A percentile compares a stretch with the other conserved stretches of the same genome.
These are phyloP conservation scores for Epicoccum sorghinum DNA, from an alignment of 2,329 filamentous ascomycete genomes.

Conservation along the genomic window DNA sequence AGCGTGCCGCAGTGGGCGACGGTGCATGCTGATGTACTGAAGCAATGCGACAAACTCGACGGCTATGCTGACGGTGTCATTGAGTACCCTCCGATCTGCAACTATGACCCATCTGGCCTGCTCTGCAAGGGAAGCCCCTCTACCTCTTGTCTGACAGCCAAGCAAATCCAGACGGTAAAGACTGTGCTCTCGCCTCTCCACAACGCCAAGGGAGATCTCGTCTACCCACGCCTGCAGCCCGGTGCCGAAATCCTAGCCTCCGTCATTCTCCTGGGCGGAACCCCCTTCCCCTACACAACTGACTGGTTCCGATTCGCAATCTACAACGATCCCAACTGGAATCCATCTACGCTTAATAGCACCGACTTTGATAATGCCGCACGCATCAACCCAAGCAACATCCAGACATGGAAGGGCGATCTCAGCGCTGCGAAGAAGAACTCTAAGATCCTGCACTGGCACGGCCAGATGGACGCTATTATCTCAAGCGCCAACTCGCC, in stretches of 20 bases:
- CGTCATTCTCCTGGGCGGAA: constrained; percentile 47
- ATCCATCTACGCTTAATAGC: constrained; percentile 46
- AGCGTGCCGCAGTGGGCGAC: constrained; percentile 48
- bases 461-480: constrained; percentile 53
- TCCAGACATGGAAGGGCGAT: constrained; percentile 52
- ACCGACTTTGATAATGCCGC: constrained; percentile 51
- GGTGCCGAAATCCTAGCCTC: constrained; percentile 53
- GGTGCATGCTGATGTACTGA: constrained; percentile 50
- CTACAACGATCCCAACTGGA: constrained; percentile 54
- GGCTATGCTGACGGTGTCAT: constrained; percentile 57
- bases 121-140: constrained; percentile 41
- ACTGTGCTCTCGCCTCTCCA: constrained; percentile 52
- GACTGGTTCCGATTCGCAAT: constrained; percentile 59
- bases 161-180: constrained; percentile 53
- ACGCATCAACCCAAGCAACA: constrained; percentile 45
- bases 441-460: constrained; percentile 57
- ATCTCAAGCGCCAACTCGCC: constrained; percentile 54
- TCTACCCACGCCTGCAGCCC: constrained; percentile 60
- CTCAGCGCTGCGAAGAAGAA: constrained; percentile 44
- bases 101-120: constrained; percentile 50
- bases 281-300: constrained; percentile 51
- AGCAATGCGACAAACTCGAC: constrained; percentile 59
- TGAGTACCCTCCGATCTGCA: constrained; percentile 54
- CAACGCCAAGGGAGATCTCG: constrained; percentile 51
- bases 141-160: constrained; percentile 52